phyloP scores from a whole-genome alignment of 2,329 filamentous ascomycete genomes.

The Arthroderma uncinatum region DNA sequence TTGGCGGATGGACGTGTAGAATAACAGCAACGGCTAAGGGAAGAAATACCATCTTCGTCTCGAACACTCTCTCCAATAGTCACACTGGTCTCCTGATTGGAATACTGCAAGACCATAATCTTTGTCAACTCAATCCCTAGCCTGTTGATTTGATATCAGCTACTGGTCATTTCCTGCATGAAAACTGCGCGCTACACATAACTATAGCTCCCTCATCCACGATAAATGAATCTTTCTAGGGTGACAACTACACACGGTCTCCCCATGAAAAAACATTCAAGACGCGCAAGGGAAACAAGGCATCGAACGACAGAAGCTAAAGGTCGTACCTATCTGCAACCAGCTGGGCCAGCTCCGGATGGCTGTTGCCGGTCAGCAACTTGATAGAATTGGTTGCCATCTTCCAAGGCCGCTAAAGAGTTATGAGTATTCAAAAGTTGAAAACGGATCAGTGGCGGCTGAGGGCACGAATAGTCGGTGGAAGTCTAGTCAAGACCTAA shows the following conservation, averaged over 20 bases:
- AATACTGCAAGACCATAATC: constrained; percentile 57
- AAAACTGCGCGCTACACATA: background rate
- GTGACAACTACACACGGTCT: no score
- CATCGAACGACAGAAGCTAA: background rate
- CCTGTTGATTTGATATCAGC: constrained; percentile 28
- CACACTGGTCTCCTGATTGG: constrained; percentile 54
- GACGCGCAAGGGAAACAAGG: background rate
- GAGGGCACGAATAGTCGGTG: background rate
- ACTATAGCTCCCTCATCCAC: background rate
- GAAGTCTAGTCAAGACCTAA: background rate
- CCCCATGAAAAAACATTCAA: background rate
- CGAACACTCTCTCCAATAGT: constrained; percentile 92
- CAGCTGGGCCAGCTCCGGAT: constrained; percentile 58
- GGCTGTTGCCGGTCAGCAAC: constrained; percentile 63
- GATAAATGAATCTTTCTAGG: no score
- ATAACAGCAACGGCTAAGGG: background rate
- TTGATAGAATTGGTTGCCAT: constrained; percentile 69
- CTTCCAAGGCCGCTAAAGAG: background rate
- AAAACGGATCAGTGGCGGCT: background rate
- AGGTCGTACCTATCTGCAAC: constrained; percentile 52
- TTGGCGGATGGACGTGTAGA: background rate
- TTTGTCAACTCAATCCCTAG: constrained; percentile 57
- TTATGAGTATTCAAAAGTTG: background rate
- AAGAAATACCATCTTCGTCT: constrained; percentile 69
- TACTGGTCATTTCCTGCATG: no score